Percentiles rank a stretch among this genome's conserved stretches.
Evolutionary conservation across 352 stramenopile species (phyloP).

Genomic region (Globisporangium barbulae): DNA sequence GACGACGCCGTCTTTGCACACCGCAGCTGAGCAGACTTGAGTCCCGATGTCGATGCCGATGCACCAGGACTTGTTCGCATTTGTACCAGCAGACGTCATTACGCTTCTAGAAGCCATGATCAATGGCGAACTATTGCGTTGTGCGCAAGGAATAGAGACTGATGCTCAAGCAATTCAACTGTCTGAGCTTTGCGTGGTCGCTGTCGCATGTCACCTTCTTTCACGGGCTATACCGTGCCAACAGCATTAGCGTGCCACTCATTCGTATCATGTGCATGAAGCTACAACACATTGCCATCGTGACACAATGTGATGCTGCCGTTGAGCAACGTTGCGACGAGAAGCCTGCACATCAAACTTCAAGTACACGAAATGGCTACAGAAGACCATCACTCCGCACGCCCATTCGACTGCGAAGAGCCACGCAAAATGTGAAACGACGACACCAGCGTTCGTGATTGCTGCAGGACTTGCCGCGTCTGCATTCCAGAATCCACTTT

Average conservation of each 20-base stretch:
- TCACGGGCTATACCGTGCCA: neutral
- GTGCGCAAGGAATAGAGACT: neutral
- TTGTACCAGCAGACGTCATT: neutral
- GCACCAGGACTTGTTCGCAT: neutral
- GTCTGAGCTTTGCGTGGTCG: neutral
- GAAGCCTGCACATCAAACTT: neutral
- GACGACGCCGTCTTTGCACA: neutral
- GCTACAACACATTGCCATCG: neutral
- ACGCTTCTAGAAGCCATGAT: neutral
- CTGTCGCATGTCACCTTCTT: conserved; percentile 2
- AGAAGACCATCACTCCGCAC: neutral
- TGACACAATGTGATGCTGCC: neutral
- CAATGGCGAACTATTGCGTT: neutral
- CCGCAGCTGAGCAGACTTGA: conserved; percentile 4
- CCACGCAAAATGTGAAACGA: conserved; percentile 5
- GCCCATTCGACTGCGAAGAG: neutral
- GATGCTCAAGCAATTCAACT: neutral
- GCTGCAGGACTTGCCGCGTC: neutral
- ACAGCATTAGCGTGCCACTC: neutral
- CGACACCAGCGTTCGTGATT: neutral
- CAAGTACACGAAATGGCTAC: neutral
- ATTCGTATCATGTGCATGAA: conserved; percentile 10
- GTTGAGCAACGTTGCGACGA: neutral
- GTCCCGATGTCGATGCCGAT: conserved; percentile 16
- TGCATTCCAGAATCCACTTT: neutral